A percentile compares a stretch with the other conserved stretches of the same genome.
Conservation (phyloP, 257 asterid species). For the Nicotiana benthamiana region DNA sequence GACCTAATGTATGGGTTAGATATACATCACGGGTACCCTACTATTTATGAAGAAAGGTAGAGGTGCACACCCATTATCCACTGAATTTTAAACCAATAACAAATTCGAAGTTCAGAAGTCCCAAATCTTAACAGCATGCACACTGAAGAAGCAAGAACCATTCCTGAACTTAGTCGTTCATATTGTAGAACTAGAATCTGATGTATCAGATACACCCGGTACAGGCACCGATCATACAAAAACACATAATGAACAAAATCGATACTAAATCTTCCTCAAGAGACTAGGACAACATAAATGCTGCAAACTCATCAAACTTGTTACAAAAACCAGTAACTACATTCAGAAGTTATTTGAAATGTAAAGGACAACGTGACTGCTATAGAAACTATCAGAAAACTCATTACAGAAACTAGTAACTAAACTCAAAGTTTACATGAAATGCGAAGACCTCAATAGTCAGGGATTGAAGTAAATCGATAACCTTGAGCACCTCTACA, state of each 20-base stretch:
- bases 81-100: not conserved
- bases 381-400: not conserved
- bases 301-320: not conserved
- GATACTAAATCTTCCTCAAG: not conserved
- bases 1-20: too few species aligned
- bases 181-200: not conserved
- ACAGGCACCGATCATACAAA: not conserved
- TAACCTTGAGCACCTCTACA: conserved; percentile 56
- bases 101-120: not conserved
- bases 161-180: not conserved
- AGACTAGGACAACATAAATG: not conserved
- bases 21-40: too few species aligned
- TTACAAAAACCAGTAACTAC: not conserved
- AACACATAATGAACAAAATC: not conserved
- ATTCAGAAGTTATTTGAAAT: not conserved
- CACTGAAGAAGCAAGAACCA: not conserved
- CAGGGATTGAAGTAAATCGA: conserved; percentile 66
- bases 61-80: too few species aligned
- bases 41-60: too few species aligned
- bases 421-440: not conserved
- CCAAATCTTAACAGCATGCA: not conserved
- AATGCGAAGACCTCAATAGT: conserved; percentile 35
- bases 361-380: not conserved
- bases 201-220: not conserved
- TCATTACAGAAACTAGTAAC: not conserved